A percentile compares a stretch with the other conserved stretches of the same genome.
Evolutionary conservation across 2,329 filamentous ascomycete genomes (phyloP).

Genomic region (Diaporthe sp.): DNA sequence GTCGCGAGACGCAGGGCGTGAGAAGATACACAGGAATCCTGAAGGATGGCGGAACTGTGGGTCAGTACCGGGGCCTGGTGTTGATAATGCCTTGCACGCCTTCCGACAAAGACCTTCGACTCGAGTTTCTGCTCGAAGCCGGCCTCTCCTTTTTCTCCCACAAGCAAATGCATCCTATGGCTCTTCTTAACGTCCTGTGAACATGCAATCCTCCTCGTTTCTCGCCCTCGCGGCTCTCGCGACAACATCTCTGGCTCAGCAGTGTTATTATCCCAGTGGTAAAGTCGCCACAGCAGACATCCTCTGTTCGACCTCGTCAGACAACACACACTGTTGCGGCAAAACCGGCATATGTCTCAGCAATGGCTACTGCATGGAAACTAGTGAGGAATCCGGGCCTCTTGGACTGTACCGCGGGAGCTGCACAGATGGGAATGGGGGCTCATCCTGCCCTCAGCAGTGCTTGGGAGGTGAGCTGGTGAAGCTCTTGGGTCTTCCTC

Average conservation of each 20-base stretch:
- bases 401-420: not conserved
- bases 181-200: not conserved
- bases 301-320: not conserved
- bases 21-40: not conserved
- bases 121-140: not conserved
- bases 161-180: not conserved
- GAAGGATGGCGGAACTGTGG: not conserved
- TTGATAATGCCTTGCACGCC: not conserved
- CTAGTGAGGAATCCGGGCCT: not conserved
- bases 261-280: constrained; percentile 15
- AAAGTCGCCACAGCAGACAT: constrained; percentile 1
- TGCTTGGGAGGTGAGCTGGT: not conserved
- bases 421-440: constrained; percentile 16
- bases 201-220: not conserved
- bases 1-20: not conserved
- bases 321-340: not conserved
- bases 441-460: not conserved
- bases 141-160: not conserved
- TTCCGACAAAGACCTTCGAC: not conserved
- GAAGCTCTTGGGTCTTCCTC: not conserved
- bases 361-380: constrained; percentile 9
- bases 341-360: not conserved
- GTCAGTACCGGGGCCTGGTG: not conserved
- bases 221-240: not conserved
- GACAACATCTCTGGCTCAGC: not conserved